Evolutionary conservation across 257 asterid species (phyloP).

Genomic region (Solanum verrucosum): DNA sequence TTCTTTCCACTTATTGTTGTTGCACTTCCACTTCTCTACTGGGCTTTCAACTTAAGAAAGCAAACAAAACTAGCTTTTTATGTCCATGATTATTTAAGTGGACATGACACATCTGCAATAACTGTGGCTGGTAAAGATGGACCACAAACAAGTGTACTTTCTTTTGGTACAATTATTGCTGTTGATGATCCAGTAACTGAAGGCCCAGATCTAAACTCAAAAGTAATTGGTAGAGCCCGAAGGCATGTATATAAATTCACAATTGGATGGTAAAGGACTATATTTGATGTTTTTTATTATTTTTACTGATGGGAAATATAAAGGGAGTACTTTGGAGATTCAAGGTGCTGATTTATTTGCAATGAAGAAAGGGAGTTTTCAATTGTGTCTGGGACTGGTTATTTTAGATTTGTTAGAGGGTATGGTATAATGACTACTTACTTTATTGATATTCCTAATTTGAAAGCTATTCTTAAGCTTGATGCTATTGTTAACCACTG

Average conservation of each 20-base stretch:
- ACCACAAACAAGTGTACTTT: slow-evolving; percentile 14
- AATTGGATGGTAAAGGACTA: slow-evolving; percentile 34
- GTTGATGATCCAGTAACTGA: slow-evolving; percentile 42
- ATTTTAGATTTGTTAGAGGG: slow-evolving; percentile 34
- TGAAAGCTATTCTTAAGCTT: slow-evolving; percentile 38
- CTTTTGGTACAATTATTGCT: slow-evolving; percentile 33
- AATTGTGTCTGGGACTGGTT: slow-evolving; percentile 36
- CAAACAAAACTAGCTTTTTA: slow-evolving; percentile 29
- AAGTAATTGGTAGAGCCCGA: slow-evolving; percentile 39
- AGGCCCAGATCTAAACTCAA: slow-evolving; percentile 26
- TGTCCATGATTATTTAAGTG: slow-evolving; percentile 35
- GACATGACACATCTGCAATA: slow-evolving; percentile 27
- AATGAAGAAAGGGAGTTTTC: slow-evolving; percentile 33
- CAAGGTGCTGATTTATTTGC: slow-evolving; percentile 36
- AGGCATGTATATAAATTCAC: slow-evolving; percentile 45
- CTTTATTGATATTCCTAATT: slow-evolving; percentile 19
- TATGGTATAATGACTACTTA: slow-evolving; percentile 44
- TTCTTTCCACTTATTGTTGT: slow-evolving; percentile 14
- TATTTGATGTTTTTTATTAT: slow-evolving; percentile 37
- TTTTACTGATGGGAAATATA: slow-evolving; percentile 31
- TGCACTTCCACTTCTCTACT: slow-evolving; percentile 18
- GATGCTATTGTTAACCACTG: slow-evolving; percentile 31
- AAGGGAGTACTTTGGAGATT: slow-evolving; percentile 39
- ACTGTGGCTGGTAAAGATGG: slow-evolving; percentile 36
- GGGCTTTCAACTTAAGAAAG: slow-evolving; percentile 15